These are phyloP conservation scores for Bidens hawaiensis DNA, from an alignment of 140 eudicot genomes.

Conservation along the genomic window DNA sequence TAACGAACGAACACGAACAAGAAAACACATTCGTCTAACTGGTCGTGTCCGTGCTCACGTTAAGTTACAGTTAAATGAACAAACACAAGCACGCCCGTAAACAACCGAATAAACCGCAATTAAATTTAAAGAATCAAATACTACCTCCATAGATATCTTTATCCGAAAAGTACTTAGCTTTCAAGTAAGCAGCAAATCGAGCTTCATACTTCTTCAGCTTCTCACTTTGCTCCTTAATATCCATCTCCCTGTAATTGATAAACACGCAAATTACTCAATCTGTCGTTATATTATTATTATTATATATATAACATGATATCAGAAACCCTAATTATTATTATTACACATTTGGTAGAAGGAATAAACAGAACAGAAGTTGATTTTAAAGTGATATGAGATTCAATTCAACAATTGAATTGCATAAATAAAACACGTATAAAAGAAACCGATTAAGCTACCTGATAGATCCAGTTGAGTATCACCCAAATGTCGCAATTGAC, in stretches of 20 bases:
- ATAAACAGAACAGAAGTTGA: neutral
- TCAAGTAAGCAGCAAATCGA: constrained; percentile 40
- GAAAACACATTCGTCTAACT: too few relatives aligned
- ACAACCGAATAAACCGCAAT: neutral
- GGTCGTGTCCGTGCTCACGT: too few relatives aligned
- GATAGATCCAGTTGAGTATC: too few relatives aligned
- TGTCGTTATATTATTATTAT: neutral
- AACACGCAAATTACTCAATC: neutral
- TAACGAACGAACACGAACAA: too few relatives aligned
- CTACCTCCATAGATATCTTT: constrained; percentile 75
- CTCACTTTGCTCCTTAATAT: constrained; percentile 26
- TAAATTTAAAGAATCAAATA: neutral
- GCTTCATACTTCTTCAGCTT: constrained; percentile 61
- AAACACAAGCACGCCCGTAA: neutral
- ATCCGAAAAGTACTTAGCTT: constrained; percentile 65
- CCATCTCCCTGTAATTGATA: constrained; percentile 31
- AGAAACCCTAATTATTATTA: constrained; percentile 14
- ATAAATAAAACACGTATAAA: neutral
- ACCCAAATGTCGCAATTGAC: too few relatives aligned
- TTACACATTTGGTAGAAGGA: neutral
- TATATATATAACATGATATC: neutral
- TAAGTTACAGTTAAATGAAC: too few relatives aligned
- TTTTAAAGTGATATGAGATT: constrained; percentile 3
- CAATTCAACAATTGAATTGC: neutral
- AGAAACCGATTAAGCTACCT: neutral